Base-by-base conservation (phyloP, 2,329 filamentous ascomycete species). In the Sclerotinia glacialis region DNA sequence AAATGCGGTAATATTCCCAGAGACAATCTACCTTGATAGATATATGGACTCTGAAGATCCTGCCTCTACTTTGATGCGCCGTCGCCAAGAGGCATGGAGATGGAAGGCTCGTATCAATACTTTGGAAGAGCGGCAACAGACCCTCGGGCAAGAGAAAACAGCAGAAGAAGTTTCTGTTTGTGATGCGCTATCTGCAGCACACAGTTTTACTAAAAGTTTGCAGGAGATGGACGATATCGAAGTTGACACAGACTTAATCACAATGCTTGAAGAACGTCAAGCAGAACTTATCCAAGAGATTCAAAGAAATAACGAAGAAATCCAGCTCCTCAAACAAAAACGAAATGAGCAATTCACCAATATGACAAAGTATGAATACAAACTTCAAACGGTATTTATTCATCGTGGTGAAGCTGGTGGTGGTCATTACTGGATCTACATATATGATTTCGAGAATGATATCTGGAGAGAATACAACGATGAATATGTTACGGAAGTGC, bases 401-500 rank as follows among this genome's bases (percentile, higher is more conserved):
- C 95, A 99, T 76, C 88, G 90, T 26, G 91, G 91, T 42, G 83
- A 72, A 37, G 83, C 89, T 50, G 84, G 83, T 54, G 89, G 89
- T 55, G 95, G 95, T 0, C 95, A 99, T 78, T 99, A 98, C 79
- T 97, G 92, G 89, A 92, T 97, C 54, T 97, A 93, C 55, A 84
- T 99, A 70, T 91, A 88, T 49, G 95, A 98, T 79, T 96, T 96
- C 77, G 85, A 89, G 70, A 85, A 86, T 56, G 80, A 87, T 46
- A 81, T 93, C 26, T 99, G 95, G 93, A 89, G 93, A 67, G 92
- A 91, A 74, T 99, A 97, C 82, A 99, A 99, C 76, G 95, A 99
- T 74, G 89, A 89, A 64, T 84, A 83, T 21, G 93, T 99, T 31
- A 88, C 86, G 3, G 86, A 91, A 70, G 84, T 87, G 34, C 80